Evolutionary conservation across 1,139 yeast genomes (phyloP).

Genomic region (Candida dubliniensis): DNA sequence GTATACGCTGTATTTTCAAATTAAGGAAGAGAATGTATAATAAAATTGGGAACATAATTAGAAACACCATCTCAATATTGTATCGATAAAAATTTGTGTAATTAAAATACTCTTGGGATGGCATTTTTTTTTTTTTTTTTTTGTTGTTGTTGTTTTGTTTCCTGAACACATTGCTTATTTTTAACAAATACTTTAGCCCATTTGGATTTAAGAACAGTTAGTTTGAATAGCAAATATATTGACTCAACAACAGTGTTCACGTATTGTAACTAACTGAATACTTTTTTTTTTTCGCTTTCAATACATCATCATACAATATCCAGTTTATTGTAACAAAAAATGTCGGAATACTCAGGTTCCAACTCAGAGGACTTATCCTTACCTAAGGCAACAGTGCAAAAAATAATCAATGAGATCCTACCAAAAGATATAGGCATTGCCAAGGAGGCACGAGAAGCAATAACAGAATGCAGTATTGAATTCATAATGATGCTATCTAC

Average conservation of each 20-base stretch:
- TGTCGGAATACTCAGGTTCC: conserved; percentile 42
- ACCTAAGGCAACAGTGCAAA: conserved; percentile 88
- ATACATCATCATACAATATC: neutral
- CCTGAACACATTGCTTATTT: too few relatives aligned
- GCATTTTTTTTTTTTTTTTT: too few relatives aligned
- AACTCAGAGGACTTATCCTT: conserved; percentile 45
- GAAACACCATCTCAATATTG: too few relatives aligned
- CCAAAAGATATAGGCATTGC: conserved; percentile 86
- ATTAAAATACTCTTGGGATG: too few relatives aligned
- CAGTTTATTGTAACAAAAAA: conserved; percentile 9
- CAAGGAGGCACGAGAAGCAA: conserved; percentile 92
- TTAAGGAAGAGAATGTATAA: too few relatives aligned
- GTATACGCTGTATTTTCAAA: too few relatives aligned
- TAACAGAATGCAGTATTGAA: conserved; percentile 94
- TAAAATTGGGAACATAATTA: too few relatives aligned
- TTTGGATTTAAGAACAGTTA: too few relatives aligned
- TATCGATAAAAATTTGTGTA: too few relatives aligned
- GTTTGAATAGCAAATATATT: too few relatives aligned
- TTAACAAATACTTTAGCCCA: too few relatives aligned
- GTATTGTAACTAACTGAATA: neutral
- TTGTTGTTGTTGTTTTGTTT: too few relatives aligned
- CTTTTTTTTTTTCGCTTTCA: neutral
- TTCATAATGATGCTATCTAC: conserved; percentile 93
- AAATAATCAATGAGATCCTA: conserved; percentile 84
- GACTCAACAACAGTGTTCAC: neutral